Percentiles rank a stretch among this genome's conserved stretches.
phyloP scores from a whole-genome alignment of 495 filamentous ascomycete genomes.

The Penicillium waksmanii region DNA sequence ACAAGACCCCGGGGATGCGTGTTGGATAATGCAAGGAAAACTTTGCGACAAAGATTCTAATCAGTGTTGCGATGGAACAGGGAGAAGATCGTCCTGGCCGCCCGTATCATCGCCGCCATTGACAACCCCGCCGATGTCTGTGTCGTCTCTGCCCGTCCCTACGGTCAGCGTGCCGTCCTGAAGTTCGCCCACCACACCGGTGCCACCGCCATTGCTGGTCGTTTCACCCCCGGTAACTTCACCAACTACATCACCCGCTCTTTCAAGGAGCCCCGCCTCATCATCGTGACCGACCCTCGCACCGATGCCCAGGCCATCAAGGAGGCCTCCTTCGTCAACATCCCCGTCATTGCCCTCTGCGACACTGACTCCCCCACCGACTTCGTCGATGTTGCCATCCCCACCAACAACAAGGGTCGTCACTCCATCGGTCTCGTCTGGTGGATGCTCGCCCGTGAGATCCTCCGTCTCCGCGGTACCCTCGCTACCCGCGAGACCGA shows the following conservation, averaged over 20 bases:
- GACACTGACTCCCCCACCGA: constrained; percentile 99
- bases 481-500: constrained; percentile 90
- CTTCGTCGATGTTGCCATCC: constrained; percentile 99
- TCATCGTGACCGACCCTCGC: constrained; percentile 98
- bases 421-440: constrained; percentile 97
- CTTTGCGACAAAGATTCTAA: constrained; percentile 26
- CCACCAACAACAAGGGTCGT: constrained; percentile 99
- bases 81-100: constrained; percentile 99
- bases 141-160: constrained; percentile 98
- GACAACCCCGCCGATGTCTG: constrained; percentile 99
- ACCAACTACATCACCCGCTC: constrained; percentile 99
- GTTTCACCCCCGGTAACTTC: constrained; percentile 99
- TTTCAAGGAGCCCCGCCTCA: constrained; percentile 99
- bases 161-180: constrained; percentile 97
- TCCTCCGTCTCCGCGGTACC: constrained; percentile 96
- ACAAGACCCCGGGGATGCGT: background rate
- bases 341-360: constrained; percentile 97
- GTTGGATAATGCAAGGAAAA: background rate
- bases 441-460: constrained; percentile 99
- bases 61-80: constrained; percentile 50
- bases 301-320: constrained; percentile 99
- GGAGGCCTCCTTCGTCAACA: constrained; percentile 99
- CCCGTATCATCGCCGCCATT: constrained; percentile 96
- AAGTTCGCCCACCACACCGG: constrained; percentile 99
- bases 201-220: constrained; percentile 96